Base-by-base conservation (phyloP, 441 rosid genomes). In the Bocquillonia castaneifolia region DNA sequence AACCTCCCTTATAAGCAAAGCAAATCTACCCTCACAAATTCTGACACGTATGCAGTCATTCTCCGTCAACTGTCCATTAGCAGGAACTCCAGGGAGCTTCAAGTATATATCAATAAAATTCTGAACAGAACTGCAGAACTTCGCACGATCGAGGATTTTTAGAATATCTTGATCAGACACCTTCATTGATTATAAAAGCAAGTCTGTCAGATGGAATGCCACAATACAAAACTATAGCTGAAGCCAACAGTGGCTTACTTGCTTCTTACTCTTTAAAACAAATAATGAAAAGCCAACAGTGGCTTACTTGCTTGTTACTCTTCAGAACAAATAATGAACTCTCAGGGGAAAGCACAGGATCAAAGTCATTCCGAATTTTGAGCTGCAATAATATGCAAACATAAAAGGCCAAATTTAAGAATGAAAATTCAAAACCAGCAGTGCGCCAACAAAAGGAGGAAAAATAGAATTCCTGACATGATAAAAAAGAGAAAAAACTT, bases 281-380 rank as follows among this genome's bases (percentile, higher is more conserved):
- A 95, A 95, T 82, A 92, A 81, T 64, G 99, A 95, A 80, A 75
- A 84, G 71, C 39, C 39, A 69, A 42, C 8, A 34, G 54, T 17
- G 44, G 29, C 89, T 79, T 88, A 91, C 99, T 78, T 84, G 96
- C 74, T 89, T 92, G 81, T 88, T 84, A 77, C 98, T 89, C 90
- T 95, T 95, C 78, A 95, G 80, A 67, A 95, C 91, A 77, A 95
- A 95, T 82, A 92, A 81, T 64, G 99, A 95, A 80, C 99, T 95
- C 89, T 95, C 97, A 3, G 99, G 99, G 51, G 99, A 95, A 75
- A 95, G 97, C 67, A 91, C 98, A n/a, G 99, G 99, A 77, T 95
- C 99, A 82, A 95, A 95, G 86, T 95, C 99, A 81, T 92, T 95
- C 74, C 98, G 89, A 79, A 95, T 95, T 86, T 92, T 95, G 64